Evolutionary conservation across 495 filamentous ascomycete species (phyloP), one percentile per base, ranked within the genome.

Genomic region (Daldinia caldariorum): DNA sequence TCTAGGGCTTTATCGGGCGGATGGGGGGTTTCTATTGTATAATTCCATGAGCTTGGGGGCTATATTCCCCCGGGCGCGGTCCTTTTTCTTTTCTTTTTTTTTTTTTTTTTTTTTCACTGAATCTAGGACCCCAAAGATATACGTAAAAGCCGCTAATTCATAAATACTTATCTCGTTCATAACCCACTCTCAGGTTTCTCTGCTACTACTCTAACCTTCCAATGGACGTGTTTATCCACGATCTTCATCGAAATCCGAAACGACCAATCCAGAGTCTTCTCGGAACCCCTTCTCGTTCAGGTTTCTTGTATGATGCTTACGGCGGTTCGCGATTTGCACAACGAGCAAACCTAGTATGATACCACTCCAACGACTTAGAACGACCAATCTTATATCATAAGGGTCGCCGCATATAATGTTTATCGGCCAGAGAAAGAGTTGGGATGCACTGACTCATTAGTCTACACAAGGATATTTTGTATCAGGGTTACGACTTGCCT

Each of bases 211-310:
- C 32, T 32, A n/a, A 38, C 9, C 45, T 18, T 16, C 13, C n/a
- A 39, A 9, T n/a, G 45, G 16, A 16, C 45, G 13, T 51, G 9
- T 4, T 50, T n/a, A 32, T 60, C 13, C n/a, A n/a, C 20, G 7
- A 14, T 6, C 51, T 51, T 29, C 57, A 57, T 64, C 26, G 51
- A 64, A n/a, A 35, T n/a, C 39, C n/a, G 51, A 64, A 31, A 49
- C 53, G 61, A 55, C 60, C 60, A 62, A 56, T 32, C 34, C 4
- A 43, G 43, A 43, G 43, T 38, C 22, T 31, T 63, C 37, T 38
- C 60, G 34, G 60, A 54, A 51, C 38, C 14, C 29, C 18, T 39
- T 50, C 62, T 31, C 13, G 5, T 18, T 8, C 45, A 51, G 45
- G 6, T n/a, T 22, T n/a, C 8, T 10, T 22, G 31, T 47, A 26